phyloP scores from a whole-genome alignment of 2,329 filamentous ascomycete species.

The Talaromyces sp. region DNA sequence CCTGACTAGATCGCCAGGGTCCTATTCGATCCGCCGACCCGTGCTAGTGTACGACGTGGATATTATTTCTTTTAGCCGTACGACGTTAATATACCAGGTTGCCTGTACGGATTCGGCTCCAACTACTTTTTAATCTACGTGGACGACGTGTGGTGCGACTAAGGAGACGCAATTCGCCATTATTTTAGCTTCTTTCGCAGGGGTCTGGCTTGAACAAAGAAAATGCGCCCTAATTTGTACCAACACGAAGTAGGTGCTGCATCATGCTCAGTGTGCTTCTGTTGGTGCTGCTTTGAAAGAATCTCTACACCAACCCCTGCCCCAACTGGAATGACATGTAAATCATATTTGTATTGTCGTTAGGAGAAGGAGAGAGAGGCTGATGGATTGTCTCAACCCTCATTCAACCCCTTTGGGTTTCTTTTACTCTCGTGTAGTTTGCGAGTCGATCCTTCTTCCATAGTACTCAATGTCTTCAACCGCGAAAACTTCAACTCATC shows the following conservation, averaged over 20 bases:
- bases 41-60: neutral
- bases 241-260: neutral
- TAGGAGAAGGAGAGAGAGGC: neutral
- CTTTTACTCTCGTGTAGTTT: neutral
- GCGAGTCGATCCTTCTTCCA: neutral
- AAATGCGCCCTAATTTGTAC: no score
- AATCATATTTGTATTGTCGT: neutral
- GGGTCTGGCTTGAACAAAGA: no score
- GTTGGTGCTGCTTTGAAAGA: no score
- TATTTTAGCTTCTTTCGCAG: no score
- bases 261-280: neutral
- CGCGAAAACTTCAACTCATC: neutral
- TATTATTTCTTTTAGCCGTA: neutral
- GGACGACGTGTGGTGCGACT: no score
- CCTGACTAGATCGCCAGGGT: neutral
- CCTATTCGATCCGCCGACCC: neutral
- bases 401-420: neutral
- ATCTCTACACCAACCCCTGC: neutral
- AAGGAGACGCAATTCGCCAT: no score
- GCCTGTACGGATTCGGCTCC: neutral
- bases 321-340: neutral
- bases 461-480: neutral
- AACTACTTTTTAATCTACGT: no score
- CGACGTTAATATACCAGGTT: neutral
- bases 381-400: neutral